Base-by-base conservation (phyloP, 371 early-diverging fungal species). In the Lichtheimia ramosa region DNA sequence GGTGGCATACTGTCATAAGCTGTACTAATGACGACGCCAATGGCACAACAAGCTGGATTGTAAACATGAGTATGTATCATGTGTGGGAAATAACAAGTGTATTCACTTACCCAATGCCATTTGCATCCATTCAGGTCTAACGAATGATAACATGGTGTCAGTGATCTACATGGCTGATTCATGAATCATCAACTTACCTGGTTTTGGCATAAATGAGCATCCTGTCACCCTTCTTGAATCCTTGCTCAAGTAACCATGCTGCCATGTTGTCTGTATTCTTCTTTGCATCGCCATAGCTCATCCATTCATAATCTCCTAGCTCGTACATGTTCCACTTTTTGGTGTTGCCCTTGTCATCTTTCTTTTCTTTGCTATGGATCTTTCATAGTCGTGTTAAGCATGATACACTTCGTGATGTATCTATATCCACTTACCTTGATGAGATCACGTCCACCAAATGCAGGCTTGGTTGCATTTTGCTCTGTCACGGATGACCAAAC, bases 1-100 rank as follows among this genome's bases (percentile, higher is more conserved):
- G 90, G 87, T 21, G 94, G 93, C 79, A 95, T 90, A 15, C 93
- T 92, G 68, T 92, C 95, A 73, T 95, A 94, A 10, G 92, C 93
- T 10, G 96, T 95, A 28, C 91, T 89, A 56, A 94, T 84, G 28
- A 85, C 82, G 43, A 91, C 70, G 20, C 82, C 83, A 63, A 91
- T 85, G 3, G 78, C 65, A 64, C 86, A 91, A 64, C 87, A 85
- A 20, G 83, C 88, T 78, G 83, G 39, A 24, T 43, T 7, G 23
- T 16, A 61, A 46, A 8, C 34, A 34, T 34, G 34, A 34, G 10
- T 34, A 34, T 8, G 10, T 34, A 34, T 8, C 34, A 6, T 34
- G 2, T 34, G 10, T 34, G 10, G 10, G 43, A 46, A 21, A 0
- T 1, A 21, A 46, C 6, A 21, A 8, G 46, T 21, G 46, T 25